These are phyloP conservation scores for Madurella fahalii DNA, from an alignment of 2,329 filamentous ascomycete genomes.

Conservation along the genomic window DNA sequence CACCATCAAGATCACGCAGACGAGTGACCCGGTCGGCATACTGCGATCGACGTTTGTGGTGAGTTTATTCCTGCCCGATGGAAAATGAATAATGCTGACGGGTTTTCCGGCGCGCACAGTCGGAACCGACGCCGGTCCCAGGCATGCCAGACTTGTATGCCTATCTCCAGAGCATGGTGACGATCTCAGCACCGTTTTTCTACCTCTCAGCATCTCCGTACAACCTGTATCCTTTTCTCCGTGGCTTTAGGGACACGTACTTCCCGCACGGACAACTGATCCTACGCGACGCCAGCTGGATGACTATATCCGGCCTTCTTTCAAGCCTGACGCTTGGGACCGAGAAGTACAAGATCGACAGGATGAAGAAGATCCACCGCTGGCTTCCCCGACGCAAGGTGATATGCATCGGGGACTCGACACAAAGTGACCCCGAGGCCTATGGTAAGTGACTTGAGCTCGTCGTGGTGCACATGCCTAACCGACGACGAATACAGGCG, in stretches of 20 bases:
- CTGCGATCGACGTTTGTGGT: slow-evolving; percentile 74
- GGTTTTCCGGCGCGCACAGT: slow-evolving; percentile 29
- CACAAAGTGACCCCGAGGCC: slow-evolving; percentile 84
- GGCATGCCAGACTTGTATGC: slow-evolving; percentile 85
- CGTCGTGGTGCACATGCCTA: neutral
- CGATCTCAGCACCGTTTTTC: slow-evolving; percentile 70
- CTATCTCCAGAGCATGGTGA: slow-evolving; percentile 53
- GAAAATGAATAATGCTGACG: neutral
- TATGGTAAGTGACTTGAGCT: slow-evolving; percentile 60
- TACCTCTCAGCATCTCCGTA: slow-evolving; percentile 93
- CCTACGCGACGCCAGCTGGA: slow-evolving; percentile 80
- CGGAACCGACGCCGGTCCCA: slow-evolving; percentile 63
- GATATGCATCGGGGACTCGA: slow-evolving; percentile 84
- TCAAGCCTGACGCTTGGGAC: slow-evolving; percentile 76
- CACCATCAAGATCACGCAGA: slow-evolving; percentile 89
- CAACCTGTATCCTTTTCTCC: slow-evolving; percentile 86
- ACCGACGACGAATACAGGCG: slow-evolving; percentile 1
- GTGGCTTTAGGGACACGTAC: slow-evolving; percentile 63
- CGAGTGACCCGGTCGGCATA: slow-evolving; percentile 74
- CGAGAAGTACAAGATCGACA: slow-evolving; percentile 78
- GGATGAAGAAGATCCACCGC: slow-evolving; percentile 70
- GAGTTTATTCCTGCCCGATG: neutral
- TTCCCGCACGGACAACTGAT: slow-evolving; percentile 79
- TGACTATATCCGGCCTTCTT: slow-evolving; percentile 75
- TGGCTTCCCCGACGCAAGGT: slow-evolving; percentile 79